Evolutionary conservation across 352 stramenopile genomes (phyloP).

Genomic region (Phytopythium boreale): DNA sequence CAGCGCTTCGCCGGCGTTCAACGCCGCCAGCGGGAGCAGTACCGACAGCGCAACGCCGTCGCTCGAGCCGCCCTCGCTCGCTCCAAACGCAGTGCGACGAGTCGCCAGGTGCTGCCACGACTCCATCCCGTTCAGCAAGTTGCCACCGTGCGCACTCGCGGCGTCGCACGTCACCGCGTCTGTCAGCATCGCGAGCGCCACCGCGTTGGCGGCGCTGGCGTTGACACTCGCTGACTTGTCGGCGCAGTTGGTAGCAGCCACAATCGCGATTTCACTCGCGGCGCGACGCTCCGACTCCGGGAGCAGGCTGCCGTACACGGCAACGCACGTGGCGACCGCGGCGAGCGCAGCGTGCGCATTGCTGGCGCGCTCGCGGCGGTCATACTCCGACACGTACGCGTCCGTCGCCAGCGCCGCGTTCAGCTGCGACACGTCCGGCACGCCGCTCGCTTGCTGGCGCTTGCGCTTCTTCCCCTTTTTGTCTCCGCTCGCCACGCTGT

Average conservation of each 20-base stretch:
- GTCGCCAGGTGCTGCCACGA: slow-evolving; percentile 40
- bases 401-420: slow-evolving; percentile 17
- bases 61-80: slow-evolving; percentile 21
- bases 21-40: slow-evolving; percentile 46
- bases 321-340: slow-evolving; percentile 51
- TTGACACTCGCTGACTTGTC: neutral
- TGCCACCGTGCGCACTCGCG: slow-evolving; percentile 46
- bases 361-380: slow-evolving; percentile 31
- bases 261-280: slow-evolving; percentile 39
- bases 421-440: slow-evolving; percentile 39
- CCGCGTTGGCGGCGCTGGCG: slow-evolving; percentile 12
- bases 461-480: slow-evolving; percentile 86
- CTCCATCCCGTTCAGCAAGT: slow-evolving; percentile 51
- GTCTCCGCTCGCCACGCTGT: slow-evolving; percentile 16
- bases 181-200: slow-evolving; percentile 53
- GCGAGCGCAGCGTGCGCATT: slow-evolving; percentile 52
- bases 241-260: slow-evolving; percentile 20
- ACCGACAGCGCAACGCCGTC: slow-evolving; percentile 12
- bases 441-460: slow-evolving; percentile 39
- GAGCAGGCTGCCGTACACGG: slow-evolving; percentile 61
- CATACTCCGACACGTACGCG: slow-evolving; percentile 56
- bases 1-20: slow-evolving; percentile 63
- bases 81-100: slow-evolving; percentile 10
- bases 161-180: slow-evolving; percentile 51
- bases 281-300: slow-evolving; percentile 35